Percentiles rank a stretch among this genome's conserved stretches.
phyloP scores from a whole-genome alignment of 495 filamentous ascomycete genomes.

The Xylaria cubensis region DNA sequence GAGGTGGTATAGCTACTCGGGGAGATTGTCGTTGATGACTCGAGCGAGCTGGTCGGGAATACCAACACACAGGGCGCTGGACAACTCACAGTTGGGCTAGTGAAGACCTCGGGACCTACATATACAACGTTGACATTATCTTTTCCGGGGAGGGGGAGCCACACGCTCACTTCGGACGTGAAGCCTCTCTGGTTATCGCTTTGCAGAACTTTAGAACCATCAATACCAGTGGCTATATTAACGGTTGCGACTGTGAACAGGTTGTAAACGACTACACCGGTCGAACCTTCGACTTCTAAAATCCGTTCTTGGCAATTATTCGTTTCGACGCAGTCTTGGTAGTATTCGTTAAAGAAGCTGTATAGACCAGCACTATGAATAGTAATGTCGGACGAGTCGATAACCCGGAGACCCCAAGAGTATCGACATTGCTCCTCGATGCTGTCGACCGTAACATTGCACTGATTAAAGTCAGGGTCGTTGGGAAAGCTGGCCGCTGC shows the following conservation, averaged over 20 bases:
- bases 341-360: constrained; percentile 66
- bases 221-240: constrained; percentile 30
- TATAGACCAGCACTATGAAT: constrained; percentile 65
- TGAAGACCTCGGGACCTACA: too few relatives aligned
- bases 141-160: constrained; percentile 28
- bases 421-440: constrained; percentile 42
- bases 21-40: too few relatives aligned
- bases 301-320: constrained; percentile 46
- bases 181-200: constrained; percentile 28
- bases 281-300: constrained; percentile 38
- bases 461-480: constrained; percentile 51
- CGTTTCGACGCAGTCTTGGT: constrained; percentile 42
- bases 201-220: constrained; percentile 15
- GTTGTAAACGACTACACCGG: constrained; percentile 33
- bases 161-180: constrained; percentile 36
- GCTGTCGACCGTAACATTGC: neutral
- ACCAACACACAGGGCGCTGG: too few relatives aligned
- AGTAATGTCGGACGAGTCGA: constrained; percentile 50
- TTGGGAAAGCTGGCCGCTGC: constrained; percentile 61
- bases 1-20: constrained; percentile 29
- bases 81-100: too few relatives aligned
- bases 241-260: constrained; percentile 34
- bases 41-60: too few relatives aligned
- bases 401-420: constrained; percentile 60
- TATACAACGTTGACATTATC: constrained; percentile 29